These are phyloP conservation scores for Stentor coeruleus DNA, from an alignment of 73 alveolate species.

Conservation along the genomic window DNA sequence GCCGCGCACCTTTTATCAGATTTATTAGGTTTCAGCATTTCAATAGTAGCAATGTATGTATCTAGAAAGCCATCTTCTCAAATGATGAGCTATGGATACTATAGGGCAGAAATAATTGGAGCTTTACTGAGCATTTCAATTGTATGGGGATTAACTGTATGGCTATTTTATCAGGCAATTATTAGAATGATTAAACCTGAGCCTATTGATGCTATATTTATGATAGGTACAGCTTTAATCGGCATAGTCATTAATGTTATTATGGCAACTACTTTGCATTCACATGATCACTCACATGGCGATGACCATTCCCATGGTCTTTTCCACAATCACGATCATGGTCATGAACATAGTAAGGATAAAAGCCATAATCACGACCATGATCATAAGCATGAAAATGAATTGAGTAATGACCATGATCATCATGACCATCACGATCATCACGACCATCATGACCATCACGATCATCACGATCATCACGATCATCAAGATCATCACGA, in stretches of 20 bases:
- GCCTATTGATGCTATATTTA: slow-evolving; percentile 59
- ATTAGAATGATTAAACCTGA: slow-evolving; percentile 60
- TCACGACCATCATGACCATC: slow-evolving; percentile 32
- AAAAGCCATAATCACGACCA: slow-evolving; percentile 40
- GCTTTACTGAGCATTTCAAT: slow-evolving; percentile 73
- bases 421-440: slow-evolving; percentile 45
- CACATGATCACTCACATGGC: slow-evolving; percentile 32
- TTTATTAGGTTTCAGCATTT: slow-evolving; percentile 65
- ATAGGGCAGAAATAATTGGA: slow-evolving; percentile 92
- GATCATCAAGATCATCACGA: slow-evolving; percentile 29
- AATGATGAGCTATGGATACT: slow-evolving; percentile 81
- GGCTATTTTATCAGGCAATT: slow-evolving; percentile 78
- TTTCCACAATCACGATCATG: slow-evolving; percentile 42
- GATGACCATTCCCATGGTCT: slow-evolving; percentile 32
- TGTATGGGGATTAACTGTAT: slow-evolving; percentile 75
- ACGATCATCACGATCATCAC: slow-evolving; percentile 34
- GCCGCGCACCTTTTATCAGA: slow-evolving; percentile 89
- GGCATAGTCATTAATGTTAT: slow-evolving; percentile 84
- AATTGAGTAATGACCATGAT: slow-evolving; percentile 32
- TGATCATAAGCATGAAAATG: slow-evolving; percentile 43
- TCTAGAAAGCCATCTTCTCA: slow-evolving; percentile 71
- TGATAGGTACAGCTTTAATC: slow-evolving; percentile 77
- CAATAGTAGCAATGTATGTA: slow-evolving; percentile 71
- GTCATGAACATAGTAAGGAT: slow-evolving; percentile 36
- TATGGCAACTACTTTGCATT: slow-evolving; percentile 78